Percentiles rank a stretch among this genome's conserved stretches.
phyloP scores from a whole-genome alignment of 768 basidiomycete species.

The Boletus patriciae region DNA sequence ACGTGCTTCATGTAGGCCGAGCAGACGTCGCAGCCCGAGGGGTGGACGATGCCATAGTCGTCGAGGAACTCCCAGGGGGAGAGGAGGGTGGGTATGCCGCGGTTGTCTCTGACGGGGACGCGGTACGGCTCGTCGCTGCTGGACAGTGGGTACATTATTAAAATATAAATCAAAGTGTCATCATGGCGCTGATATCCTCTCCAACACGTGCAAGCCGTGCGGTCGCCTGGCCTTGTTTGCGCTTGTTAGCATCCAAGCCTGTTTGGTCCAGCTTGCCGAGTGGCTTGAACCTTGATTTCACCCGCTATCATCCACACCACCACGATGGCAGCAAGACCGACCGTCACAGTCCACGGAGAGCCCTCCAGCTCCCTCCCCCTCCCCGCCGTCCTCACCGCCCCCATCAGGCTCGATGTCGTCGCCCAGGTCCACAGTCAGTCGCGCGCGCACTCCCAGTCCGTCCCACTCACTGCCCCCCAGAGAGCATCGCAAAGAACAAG shows the following conservation, averaged over 20 bases:
- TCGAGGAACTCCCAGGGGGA: constrained; percentile 43
- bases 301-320: constrained; percentile 16
- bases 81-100: constrained; percentile 34
- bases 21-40: constrained; percentile 40
- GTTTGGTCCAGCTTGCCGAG: too few relatives aligned
- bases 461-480: constrained; percentile 41
- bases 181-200: constrained; percentile 30
- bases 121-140: constrained; percentile 35
- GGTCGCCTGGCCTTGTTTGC: constrained; percentile 34
- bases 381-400: constrained; percentile 95
- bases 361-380: constrained; percentile 86
- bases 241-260: too few relatives aligned
- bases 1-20: constrained; percentile 42
- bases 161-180: too few relatives aligned
- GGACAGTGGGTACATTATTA: constrained; percentile 35
- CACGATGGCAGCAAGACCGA: constrained; percentile 88
- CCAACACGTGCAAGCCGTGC: constrained; percentile 30
- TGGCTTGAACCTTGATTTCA: constrained; percentile 36
- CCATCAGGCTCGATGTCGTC: constrained; percentile 98
- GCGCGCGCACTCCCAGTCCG: not conserved
- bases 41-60: constrained; percentile 41
- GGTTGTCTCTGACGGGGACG: constrained; percentile 28
- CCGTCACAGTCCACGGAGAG: constrained; percentile 85
- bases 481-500: constrained; percentile 97
- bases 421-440: constrained; percentile 97